phyloP scores from a whole-genome alignment of 139 green algal species.

The Chlorella ohadii region DNA sequence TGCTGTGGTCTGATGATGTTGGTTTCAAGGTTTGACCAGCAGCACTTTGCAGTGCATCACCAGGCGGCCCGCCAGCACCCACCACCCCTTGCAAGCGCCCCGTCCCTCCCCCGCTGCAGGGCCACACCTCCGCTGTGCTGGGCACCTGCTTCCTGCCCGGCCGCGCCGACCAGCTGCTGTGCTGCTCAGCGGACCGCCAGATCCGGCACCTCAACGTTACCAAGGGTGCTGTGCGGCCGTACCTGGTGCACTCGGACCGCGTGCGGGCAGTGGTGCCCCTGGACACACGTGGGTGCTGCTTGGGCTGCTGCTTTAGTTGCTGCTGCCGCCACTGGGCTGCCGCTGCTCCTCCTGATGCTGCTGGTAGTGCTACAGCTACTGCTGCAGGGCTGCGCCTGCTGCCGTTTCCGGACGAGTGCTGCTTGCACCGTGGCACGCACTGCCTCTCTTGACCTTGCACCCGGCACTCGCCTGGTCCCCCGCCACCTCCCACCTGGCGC shows the following conservation, averaged over 20 bases:
- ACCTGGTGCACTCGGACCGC: slow-evolving; percentile 27
- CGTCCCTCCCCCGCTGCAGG: slow-evolving; percentile 10
- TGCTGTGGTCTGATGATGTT: not conserved
- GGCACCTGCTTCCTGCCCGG: slow-evolving; percentile 27
- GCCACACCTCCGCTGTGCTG: slow-evolving; percentile 37
- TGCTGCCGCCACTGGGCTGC: not conserved
- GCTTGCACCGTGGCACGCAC: too few species aligned
- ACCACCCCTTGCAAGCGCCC: not conserved
- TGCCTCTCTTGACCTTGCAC: too few species aligned
- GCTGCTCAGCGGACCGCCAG: slow-evolving; percentile 32
- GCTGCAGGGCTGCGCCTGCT: too few species aligned
- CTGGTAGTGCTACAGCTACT: not conserved
- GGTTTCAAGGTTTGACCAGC: too few species aligned
- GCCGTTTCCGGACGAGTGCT: too few species aligned
- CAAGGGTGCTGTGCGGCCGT: slow-evolving; percentile 31
- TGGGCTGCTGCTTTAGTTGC: not conserved
- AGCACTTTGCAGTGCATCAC: too few species aligned
- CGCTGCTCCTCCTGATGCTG: slow-evolving; percentile 1
- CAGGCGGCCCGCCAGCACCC: not conserved
- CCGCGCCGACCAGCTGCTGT: slow-evolving; percentile 24
- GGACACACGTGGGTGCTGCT: slow-evolving; percentile 35
- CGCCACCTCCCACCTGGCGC: not conserved
- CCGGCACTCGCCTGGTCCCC: too few species aligned
- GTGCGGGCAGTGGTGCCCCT: slow-evolving; percentile 27
- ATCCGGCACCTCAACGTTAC: slow-evolving; percentile 17